These are phyloP conservation scores for Alternaria solani DNA, from an alignment of 2,329 filamentous ascomycete genomes.

Conservation along the genomic window DNA sequence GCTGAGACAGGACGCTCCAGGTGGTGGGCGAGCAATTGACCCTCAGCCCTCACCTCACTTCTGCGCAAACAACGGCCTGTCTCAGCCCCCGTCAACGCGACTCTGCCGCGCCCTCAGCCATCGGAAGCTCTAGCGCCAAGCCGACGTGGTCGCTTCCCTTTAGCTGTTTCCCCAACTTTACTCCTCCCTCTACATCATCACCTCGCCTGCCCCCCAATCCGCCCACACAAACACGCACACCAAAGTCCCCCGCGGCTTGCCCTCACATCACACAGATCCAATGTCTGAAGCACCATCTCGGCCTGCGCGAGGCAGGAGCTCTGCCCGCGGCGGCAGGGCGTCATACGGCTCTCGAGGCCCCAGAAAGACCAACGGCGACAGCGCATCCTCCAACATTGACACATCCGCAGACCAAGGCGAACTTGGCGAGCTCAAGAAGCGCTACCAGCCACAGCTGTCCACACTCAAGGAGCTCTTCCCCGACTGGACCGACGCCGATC, in stretches of 20 bases:
- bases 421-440: conserved; percentile 89
- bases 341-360: conserved; percentile 66
- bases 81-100: conserved; percentile 28
- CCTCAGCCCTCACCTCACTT: conserved; percentile 18
- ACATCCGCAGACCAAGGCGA: conserved; percentile 83
- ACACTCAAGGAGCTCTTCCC: conserved; percentile 93
- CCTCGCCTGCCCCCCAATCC: conserved; percentile 36
- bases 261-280: conserved; percentile 56
- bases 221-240: conserved; percentile 32
- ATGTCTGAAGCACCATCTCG: conserved; percentile 97
- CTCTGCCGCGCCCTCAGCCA: conserved; percentile 30
- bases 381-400: conserved; percentile 66
- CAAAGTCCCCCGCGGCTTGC: conserved; percentile 32
- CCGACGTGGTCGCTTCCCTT: conserved; percentile 37
- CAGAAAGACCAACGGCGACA: conserved; percentile 74
- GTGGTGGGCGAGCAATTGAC: conserved; percentile 16
- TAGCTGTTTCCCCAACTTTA: conserved; percentile 41
- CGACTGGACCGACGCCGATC: conserved; percentile 93
- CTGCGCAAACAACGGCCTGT: conserved; percentile 20
- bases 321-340: conserved; percentile 83
- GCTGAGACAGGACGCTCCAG: conserved; percentile 10
- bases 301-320: conserved; percentile 88
- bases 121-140: conserved; percentile 38
- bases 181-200: conserved; percentile 44
- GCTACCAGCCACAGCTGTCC: conserved; percentile 79